Evolutionary conservation across 306 rosid species (phyloP).

Genomic region (Citrullus mucosospermus): DNA sequence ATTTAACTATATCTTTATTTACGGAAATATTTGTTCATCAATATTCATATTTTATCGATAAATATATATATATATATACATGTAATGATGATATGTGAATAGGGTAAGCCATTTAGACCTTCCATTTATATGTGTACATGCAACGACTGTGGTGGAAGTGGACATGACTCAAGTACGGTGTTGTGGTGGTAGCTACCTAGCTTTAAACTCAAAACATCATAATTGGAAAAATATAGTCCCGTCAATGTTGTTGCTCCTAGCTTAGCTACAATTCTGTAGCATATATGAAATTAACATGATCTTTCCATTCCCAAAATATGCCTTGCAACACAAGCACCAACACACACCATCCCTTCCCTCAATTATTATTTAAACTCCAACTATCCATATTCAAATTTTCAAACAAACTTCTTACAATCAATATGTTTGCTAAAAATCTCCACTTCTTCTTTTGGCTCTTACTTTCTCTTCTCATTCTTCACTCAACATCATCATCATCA

Average conservation of each 20-base stretch:
- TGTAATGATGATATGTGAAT: too few relatives aligned
- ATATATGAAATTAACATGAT: background rate
- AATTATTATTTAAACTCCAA: background rate
- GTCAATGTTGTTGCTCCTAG: background rate
- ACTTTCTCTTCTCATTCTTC: background rate
- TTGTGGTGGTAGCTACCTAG: background rate
- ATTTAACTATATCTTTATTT: too few relatives aligned
- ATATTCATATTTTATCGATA: too few relatives aligned
- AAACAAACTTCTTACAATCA: background rate
- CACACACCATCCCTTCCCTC: background rate
- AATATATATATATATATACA: too few relatives aligned
- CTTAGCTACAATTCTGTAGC: background rate
- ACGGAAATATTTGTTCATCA: too few relatives aligned
- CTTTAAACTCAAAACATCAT: background rate
- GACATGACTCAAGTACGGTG: background rate
- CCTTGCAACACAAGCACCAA: background rate
- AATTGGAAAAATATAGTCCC: background rate
- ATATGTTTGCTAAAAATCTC: background rate
- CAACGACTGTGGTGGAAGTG: background rate
- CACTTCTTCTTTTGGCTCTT: background rate
- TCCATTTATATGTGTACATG: too few relatives aligned
- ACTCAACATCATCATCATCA: background rate
- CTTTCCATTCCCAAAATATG: background rate
- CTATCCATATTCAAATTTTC: background rate
- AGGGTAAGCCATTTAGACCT: too few relatives aligned